phyloP scores from a whole-genome alignment of 2,329 filamentous ascomycete genomes.

The Neurospora sp. region DNA sequence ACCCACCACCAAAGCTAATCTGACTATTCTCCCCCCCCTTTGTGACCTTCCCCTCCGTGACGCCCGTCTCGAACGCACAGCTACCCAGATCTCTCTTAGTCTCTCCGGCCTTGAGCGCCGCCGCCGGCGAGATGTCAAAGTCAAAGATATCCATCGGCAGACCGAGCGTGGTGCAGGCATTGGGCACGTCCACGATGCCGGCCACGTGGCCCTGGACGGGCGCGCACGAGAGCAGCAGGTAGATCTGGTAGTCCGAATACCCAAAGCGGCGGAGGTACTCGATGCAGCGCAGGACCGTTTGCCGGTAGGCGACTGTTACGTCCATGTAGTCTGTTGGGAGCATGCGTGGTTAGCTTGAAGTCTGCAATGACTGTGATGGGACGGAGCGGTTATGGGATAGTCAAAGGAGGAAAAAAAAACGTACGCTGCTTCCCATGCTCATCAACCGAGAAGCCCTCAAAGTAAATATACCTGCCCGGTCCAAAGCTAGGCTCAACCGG shows the following conservation, averaged over 20 bases:
- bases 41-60: slow-evolving; percentile 32
- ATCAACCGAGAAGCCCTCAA: slow-evolving; percentile 86
- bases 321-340: slow-evolving; percentile 56
- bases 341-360: no score
- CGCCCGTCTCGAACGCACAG: slow-evolving; percentile 54
- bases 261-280: slow-evolving; percentile 72
- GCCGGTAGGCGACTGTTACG: slow-evolving; percentile 74
- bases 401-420: not conserved
- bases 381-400: no score
- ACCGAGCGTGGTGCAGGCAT: slow-evolving; percentile 81
- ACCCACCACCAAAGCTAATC: slow-evolving; percentile 38
- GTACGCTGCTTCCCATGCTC: slow-evolving; percentile 69
- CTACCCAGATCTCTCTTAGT: slow-evolving; percentile 51
- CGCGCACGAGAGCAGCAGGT: slow-evolving; percentile 74
- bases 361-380: no score
- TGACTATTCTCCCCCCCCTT: slow-evolving; percentile 36
- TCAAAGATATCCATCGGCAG: slow-evolving; percentile 91
- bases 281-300: slow-evolving; percentile 66
- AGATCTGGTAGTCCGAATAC: slow-evolving; percentile 66
- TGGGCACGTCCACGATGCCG: slow-evolving; percentile 83
- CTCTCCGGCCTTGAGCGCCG: slow-evolving; percentile 31
- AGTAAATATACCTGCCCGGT: slow-evolving; percentile 70
- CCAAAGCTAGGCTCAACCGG: slow-evolving; percentile 84
- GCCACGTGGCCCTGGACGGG: slow-evolving; percentile 83
- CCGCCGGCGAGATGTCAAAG: slow-evolving; percentile 68